Evolutionary conservation across 139 green algal genomes (phyloP).

Genomic region (Chlorella sp.): DNA sequence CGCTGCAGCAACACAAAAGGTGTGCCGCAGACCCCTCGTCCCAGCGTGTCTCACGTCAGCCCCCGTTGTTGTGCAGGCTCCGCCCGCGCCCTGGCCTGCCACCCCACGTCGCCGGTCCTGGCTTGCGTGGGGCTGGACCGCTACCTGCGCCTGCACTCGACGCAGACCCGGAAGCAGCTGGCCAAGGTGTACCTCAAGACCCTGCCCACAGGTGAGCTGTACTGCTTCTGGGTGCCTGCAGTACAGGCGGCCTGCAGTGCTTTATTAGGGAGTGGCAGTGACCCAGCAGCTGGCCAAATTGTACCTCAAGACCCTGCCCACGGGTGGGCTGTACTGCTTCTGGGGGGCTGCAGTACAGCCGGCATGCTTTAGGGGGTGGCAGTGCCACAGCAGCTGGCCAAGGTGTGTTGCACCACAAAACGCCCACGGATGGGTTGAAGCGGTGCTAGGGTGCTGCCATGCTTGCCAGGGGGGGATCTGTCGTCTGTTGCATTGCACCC

Average conservation of each 20-base stretch:
- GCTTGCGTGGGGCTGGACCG: slow-evolving; percentile 75
- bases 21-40: too few species aligned
- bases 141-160: slow-evolving; percentile 69
- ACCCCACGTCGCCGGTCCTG: slow-evolving; percentile 55
- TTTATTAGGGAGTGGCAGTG: background rate
- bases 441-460: too few species aligned
- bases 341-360: too few species aligned
- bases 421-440: too few species aligned
- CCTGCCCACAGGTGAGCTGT: slow-evolving; percentile 54
- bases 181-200: slow-evolving; percentile 74
- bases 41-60: too few species aligned
- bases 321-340: too few species aligned
- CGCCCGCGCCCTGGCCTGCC: slow-evolving; percentile 52
- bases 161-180: slow-evolving; percentile 42
- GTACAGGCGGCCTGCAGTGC: background rate
- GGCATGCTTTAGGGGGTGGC: too few species aligned
- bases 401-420: too few species aligned
- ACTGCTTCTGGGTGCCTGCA: background rate
- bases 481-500: too few species aligned
- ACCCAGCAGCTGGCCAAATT: background rate
- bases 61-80: slow-evolving; percentile 45
- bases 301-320: background rate
- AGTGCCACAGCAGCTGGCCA: too few species aligned
- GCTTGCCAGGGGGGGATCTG: too few species aligned
- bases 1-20: too few species aligned